Conservation (phyloP, 2,329 filamentous ascomycete species). For the Cladophialophora psammophila region DNA sequence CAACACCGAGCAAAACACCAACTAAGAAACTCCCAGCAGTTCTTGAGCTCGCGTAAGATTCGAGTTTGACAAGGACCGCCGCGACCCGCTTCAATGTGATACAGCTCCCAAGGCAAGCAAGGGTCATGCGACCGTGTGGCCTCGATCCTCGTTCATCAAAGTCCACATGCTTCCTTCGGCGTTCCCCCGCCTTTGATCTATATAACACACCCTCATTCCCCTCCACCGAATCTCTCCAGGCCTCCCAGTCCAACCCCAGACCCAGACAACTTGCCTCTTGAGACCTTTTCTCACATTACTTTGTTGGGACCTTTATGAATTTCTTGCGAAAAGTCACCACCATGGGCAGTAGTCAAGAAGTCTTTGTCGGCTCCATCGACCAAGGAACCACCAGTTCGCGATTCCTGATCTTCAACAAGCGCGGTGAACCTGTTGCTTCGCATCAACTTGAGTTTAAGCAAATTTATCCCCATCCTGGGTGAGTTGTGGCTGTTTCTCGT, state of each 20-base stretch:
- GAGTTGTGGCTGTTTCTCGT: slow-evolving; percentile 33
- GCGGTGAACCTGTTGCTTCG: slow-evolving; percentile 77
- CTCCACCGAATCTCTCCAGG: slow-evolving; percentile 31
- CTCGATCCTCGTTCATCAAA: neutral
- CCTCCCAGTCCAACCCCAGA: slow-evolving; percentile 14
- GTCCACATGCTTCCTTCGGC: slow-evolving; percentile 29
- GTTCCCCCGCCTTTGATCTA: slow-evolving; percentile 26
- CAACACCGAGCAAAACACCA: slow-evolving; percentile 20
- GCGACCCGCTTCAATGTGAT: slow-evolving; percentile 11
- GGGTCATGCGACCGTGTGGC: slow-evolving; percentile 30
- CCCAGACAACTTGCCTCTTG: slow-evolving; percentile 10
- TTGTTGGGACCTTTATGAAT: slow-evolving; percentile 12
- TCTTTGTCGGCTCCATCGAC: slow-evolving; percentile 87
- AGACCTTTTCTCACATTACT: neutral
- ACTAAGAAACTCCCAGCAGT: neutral
- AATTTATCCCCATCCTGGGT: slow-evolving; percentile 85
- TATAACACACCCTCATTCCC: slow-evolving; percentile 25
- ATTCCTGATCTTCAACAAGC: slow-evolving; percentile 87
- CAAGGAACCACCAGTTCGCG: slow-evolving; percentile 89
- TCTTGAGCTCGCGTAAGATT: slow-evolving; percentile 11
- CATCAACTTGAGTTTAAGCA: slow-evolving; percentile 90
- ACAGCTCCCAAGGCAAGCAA: neutral
- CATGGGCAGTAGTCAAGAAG: slow-evolving; percentile 51
- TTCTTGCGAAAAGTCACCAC: slow-evolving; percentile 16
- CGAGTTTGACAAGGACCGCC: slow-evolving; percentile 4